A percentile compares a stretch with the other conserved stretches of the same genome.
Conservation (phyloP, 208 protist genomes). For the Lotmaria passim region DNA sequence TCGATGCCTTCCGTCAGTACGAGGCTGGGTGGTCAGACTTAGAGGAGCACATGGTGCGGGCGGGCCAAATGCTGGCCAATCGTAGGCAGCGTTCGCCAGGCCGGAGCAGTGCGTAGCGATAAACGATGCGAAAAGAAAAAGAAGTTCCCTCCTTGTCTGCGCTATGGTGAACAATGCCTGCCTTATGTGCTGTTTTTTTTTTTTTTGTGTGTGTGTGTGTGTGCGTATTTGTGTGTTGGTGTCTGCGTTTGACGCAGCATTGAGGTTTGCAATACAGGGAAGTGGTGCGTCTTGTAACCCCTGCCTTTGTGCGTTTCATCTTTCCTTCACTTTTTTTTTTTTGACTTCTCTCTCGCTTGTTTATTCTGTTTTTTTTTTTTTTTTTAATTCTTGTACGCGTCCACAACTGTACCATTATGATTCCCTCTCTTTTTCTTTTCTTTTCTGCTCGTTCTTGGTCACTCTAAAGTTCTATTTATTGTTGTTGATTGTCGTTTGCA, state of each 20-base stretch:
- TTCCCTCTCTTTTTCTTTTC: neutral
- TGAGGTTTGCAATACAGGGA: no score
- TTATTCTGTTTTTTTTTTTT: neutral
- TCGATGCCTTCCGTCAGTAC: conserved; percentile 68
- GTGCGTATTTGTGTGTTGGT: neutral
- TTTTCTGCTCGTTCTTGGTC: no score
- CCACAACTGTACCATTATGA: conserved; percentile 5
- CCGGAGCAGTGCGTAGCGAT: conserved; percentile 13
- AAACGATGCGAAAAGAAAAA: neutral
- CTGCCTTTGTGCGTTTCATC: neutral
- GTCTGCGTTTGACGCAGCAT: no score
- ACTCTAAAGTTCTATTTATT: no score
- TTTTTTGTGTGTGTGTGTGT: neutral
- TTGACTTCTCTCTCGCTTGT: neutral
- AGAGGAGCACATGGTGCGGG: conserved; percentile 79
- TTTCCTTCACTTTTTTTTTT: neutral
- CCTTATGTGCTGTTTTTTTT: no score
- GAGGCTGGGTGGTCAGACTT: conserved; percentile 67
- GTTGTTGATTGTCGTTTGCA: no score
- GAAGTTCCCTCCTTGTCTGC: no score
- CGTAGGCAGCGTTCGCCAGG: conserved; percentile 35
- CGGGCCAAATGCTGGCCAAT: conserved; percentile 69
- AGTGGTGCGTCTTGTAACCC: no score
- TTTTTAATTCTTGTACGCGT: conserved; percentile 3
- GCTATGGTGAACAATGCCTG: no score